These are phyloP conservation scores for Astrothelium subdiscretum DNA, from an alignment of 495 filamentous ascomycete genomes.

Conservation along the genomic window DNA sequence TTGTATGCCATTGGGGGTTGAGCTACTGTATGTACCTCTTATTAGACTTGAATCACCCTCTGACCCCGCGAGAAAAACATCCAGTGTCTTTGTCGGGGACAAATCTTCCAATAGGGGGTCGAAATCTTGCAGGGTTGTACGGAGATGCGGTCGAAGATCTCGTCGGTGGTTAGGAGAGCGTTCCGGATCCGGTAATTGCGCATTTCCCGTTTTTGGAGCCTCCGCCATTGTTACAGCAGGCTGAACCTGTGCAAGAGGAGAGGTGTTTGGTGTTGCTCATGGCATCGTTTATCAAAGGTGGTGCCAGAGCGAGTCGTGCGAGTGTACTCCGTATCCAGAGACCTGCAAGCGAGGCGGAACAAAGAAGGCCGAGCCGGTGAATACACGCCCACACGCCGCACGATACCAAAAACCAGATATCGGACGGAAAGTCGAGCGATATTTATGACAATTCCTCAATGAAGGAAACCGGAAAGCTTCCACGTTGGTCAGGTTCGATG, in stretches of 20 bases:
- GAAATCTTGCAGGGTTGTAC: conserved; percentile 2
- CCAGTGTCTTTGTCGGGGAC: conserved; percentile 25
- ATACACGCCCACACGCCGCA: no score
- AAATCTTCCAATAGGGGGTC: conserved; percentile 23
- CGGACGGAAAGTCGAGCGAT: no score
- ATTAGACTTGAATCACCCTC: background rate
- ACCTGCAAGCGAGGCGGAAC: no score
- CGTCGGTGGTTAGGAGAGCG: background rate
- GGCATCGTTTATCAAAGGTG: background rate
- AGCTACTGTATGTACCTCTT: background rate
- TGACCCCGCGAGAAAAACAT: conserved; percentile 20
- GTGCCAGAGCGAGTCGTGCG: background rate
- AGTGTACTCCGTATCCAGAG: background rate
- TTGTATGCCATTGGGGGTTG: conserved; percentile 15
- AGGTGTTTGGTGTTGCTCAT: background rate
- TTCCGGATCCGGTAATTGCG: background rate
- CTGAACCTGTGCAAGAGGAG: background rate
- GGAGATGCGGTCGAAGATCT: background rate
- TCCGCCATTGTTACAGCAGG: background rate
- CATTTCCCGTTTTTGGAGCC: background rate
- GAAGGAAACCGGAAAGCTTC: no score
- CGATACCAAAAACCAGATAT: no score
- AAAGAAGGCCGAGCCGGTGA: background rate
- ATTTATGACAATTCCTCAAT: no score
- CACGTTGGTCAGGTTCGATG: no score